phyloP scores from a whole-genome alignment of 148 eudicot species.

The Chenopodium album region DNA sequence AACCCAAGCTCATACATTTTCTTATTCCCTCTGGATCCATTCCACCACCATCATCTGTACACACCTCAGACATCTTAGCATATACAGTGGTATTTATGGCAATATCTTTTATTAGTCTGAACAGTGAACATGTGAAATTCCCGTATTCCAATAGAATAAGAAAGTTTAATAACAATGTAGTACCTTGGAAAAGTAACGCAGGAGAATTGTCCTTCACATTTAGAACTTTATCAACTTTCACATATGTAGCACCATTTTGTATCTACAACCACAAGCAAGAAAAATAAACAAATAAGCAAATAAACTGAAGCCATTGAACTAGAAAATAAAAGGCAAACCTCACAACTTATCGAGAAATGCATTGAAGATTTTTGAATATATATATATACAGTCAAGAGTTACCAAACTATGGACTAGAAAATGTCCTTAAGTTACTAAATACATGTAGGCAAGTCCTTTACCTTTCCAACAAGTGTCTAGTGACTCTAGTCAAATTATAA shows the following conservation, averaged over 20 bases:
- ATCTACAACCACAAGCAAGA: constrained; percentile 48
- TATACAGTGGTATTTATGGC: neutral
- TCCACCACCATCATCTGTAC: constrained; percentile 94
- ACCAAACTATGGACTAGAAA: neutral
- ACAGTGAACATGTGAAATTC: neutral
- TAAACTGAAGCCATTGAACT: neutral
- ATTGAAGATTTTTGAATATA: neutral
- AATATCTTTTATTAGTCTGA: neutral
- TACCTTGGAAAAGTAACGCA: constrained; percentile 84
- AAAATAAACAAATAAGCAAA: constrained; percentile 16
- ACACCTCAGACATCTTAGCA: constrained; percentile 17
- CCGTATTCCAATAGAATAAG: neutral
- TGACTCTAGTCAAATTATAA: too few relatives aligned
- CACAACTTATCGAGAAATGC: neutral
- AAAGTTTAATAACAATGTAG: constrained; percentile 15
- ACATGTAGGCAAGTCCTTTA: neutral
- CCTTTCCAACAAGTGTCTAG: neutral
- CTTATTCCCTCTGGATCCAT: constrained; percentile 89
- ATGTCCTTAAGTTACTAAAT: neutral
- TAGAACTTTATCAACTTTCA: constrained; percentile 76
- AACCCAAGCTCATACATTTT: constrained; percentile 98
- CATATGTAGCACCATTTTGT: constrained; percentile 84
- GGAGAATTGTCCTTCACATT: constrained; percentile 79
- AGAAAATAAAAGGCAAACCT: neutral
- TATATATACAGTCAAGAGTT: neutral